Percentiles rank a stretch among this genome's conserved stretches.
These are phyloP conservation scores for Anisodus tanguticus DNA, from an alignment of 257 asterid species.

Conservation along the genomic window DNA sequence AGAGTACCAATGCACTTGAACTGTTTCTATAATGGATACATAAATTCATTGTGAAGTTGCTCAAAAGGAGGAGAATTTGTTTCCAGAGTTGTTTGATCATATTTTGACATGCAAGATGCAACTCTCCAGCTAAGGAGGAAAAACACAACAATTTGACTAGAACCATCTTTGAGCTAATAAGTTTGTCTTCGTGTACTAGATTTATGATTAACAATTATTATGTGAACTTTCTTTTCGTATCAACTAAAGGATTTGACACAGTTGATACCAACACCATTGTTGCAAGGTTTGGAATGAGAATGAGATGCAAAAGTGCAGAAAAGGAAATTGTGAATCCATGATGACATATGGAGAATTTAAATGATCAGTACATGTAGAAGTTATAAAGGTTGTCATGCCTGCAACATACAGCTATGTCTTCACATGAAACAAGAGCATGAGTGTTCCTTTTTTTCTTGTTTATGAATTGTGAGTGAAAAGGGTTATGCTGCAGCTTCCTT, in stretches of 20 bases:
- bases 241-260: neutral
- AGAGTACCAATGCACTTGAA: too few relatives aligned
- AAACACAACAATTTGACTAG: neutral
- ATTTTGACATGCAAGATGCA: neutral
- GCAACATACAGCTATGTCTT: constrained; percentile 28
- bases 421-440: constrained; percentile 30
- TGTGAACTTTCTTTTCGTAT: neutral
- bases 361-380: neutral
- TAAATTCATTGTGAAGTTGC: neutral
- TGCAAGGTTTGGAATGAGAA: neutral
- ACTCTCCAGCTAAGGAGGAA: neutral
- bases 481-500: neutral
- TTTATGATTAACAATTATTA: neutral
- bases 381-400: neutral
- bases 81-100: neutral
- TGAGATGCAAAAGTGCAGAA: constrained; percentile 25
- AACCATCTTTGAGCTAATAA: neutral
- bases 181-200: neutral
- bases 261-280: neutral
- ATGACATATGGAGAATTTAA: neutral
- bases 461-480: neutral
- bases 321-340: neutral
- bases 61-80: neutral
- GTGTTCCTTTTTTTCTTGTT: neutral
- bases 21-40: neutral